These are phyloP conservation scores for Malassezia sp. DNA, from an alignment of 1,284 basidiomycete genomes.

Conservation along the genomic window DNA sequence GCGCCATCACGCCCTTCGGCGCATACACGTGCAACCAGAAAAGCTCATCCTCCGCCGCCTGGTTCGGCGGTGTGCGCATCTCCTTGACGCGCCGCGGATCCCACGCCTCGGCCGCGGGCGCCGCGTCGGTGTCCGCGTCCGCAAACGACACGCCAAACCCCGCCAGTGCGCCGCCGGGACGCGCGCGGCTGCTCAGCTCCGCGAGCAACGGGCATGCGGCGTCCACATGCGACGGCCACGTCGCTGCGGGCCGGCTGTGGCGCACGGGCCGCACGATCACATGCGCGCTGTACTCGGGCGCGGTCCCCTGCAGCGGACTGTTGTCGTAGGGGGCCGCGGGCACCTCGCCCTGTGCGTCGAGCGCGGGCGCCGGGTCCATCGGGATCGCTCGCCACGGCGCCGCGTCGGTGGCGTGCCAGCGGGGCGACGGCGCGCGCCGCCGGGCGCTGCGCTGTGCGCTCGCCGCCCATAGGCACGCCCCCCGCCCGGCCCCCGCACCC, in stretches of 20 bases:
- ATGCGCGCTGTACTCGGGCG: conserved; percentile 32
- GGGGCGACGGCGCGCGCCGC: not conserved
- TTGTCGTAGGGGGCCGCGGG: conserved; percentile 31
- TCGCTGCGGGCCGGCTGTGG: conserved; percentile 16
- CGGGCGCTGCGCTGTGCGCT: no score
- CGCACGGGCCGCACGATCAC: conserved; percentile 30
- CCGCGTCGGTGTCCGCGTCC: conserved; percentile 9
- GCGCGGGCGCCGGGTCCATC: conserved; percentile 21
- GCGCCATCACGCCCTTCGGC: conserved; percentile 24
- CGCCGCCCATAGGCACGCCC: no score
- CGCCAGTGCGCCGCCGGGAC: conserved; percentile 26
- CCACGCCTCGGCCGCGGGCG: conserved; percentile 16
- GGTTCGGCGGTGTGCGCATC: conserved; percentile 26
- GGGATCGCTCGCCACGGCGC: not conserved
- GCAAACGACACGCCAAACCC: conserved; percentile 35
- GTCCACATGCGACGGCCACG: conserved; percentile 36
- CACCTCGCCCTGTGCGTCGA: conserved; percentile 24
- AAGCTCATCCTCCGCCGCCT: conserved; percentile 25
- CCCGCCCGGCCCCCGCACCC: no score
- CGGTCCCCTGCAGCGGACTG: conserved; percentile 29
- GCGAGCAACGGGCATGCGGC: conserved; percentile 28
- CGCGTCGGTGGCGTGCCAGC: not conserved
- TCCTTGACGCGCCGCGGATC: conserved; percentile 25
- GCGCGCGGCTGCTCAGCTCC: conserved; percentile 30
- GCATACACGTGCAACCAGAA: conserved; percentile 28